phyloP scores from a whole-genome alignment of 2,329 filamentous ascomycete species.

The Cordyceps cateniannulata region DNA sequence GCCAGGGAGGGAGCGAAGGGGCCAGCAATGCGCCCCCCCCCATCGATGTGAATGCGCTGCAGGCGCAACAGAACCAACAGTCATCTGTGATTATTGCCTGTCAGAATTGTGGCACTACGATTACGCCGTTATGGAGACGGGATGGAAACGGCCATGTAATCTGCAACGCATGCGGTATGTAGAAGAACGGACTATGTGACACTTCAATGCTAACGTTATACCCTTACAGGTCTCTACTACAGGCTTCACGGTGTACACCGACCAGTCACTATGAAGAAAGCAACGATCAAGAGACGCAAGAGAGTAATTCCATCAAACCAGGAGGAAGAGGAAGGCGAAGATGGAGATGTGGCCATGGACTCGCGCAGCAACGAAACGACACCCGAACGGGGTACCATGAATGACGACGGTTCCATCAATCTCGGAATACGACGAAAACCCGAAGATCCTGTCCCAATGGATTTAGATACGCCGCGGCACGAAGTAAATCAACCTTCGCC shows the following conservation, averaged over 20 bases:
- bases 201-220: not conserved
- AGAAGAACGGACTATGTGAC: not conserved
- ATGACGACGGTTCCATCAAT: slow-evolving; percentile 59
- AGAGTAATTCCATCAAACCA: slow-evolving; percentile 77
- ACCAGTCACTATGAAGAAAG: slow-evolving; percentile 98
- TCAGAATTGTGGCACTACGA: slow-evolving; percentile 94
- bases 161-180: slow-evolving; percentile 94
- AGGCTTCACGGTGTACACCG: slow-evolving; percentile 92
- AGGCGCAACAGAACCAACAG: slow-evolving; percentile 15
- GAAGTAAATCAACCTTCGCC: slow-evolving; percentile 39
- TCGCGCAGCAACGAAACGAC: slow-evolving; percentile 30
- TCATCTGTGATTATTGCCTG: slow-evolving; percentile 68
- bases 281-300: slow-evolving; percentile 92
- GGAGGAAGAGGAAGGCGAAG: slow-evolving; percentile 44
- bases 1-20: slow-evolving; percentile 24
- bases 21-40: slow-evolving; percentile 14
- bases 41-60: slow-evolving; percentile 35
- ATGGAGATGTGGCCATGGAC: slow-evolving; percentile 40
- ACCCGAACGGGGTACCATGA: slow-evolving; percentile 49
- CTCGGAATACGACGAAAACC: slow-evolving; percentile 48
- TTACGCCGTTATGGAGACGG: slow-evolving; percentile 90
- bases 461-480: slow-evolving; percentile 38
- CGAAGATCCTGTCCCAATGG: slow-evolving; percentile 39
- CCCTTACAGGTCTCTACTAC: slow-evolving; percentile 72
- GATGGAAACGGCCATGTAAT: slow-evolving; percentile 95